Percentiles rank a stretch among this genome's conserved stretches.
Evolutionary conservation across 1,284 basidiomycete genomes (phyloP).

Genomic region (Naganishia liquefaciens): DNA sequence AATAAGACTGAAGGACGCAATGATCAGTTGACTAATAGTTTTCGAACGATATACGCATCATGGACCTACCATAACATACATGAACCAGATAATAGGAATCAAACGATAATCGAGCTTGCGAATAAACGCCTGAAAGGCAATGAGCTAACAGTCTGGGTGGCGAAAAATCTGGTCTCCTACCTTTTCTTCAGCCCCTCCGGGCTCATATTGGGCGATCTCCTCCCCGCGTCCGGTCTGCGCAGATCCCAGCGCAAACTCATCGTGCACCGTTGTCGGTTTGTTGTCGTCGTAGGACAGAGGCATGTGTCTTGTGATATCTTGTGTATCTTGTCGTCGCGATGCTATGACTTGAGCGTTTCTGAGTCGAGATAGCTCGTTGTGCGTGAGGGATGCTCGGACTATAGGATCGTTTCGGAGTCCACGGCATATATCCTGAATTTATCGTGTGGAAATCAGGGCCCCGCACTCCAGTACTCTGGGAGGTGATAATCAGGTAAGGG

Average conservation of each 20-base stretch:
- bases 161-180: not conserved
- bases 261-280: constrained; percentile 13
- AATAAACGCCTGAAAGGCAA: constrained; percentile 34
- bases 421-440: constrained; percentile 18
- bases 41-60: not conserved
- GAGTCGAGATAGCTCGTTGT: not conserved
- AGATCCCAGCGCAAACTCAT: constrained; percentile 11
- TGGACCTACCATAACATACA: constrained; percentile 44
- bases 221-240: not conserved
- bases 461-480: not conserved
- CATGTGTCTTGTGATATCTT: not conserved
- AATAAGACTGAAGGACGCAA: constrained; percentile 38
- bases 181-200: constrained; percentile 47
- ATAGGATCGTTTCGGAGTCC: not conserved
- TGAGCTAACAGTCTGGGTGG: not conserved
- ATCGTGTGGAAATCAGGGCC: not conserved
- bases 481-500: not conserved
- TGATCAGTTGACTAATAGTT: not conserved
- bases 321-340: not conserved
- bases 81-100: constrained; percentile 45
- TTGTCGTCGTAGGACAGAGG: constrained; percentile 18
- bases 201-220: constrained; percentile 40
- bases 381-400: not conserved
- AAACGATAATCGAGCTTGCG: constrained; percentile 49
- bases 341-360: not conserved